Base-by-base conservation (phyloP, 2,329 filamentous ascomycete genomes). In the Paramyrothecium sp. region DNA sequence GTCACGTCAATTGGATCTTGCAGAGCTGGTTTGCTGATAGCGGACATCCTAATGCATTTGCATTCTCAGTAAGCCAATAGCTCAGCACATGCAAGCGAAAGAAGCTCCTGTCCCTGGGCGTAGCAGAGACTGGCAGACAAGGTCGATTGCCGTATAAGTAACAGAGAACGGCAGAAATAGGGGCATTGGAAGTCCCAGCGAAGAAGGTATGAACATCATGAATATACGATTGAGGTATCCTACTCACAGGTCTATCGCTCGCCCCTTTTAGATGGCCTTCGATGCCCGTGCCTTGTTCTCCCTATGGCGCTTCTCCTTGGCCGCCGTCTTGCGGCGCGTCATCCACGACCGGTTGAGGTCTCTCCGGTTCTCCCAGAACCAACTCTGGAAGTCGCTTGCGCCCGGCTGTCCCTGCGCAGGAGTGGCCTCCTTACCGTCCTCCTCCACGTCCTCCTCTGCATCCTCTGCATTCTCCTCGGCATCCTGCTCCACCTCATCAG, bases 341-440 rank as follows among this genome's bases (percentile, higher is more conserved):
- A 87, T 88, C 87, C 87, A 90, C 16, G 84, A 83, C 54, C 82
- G 74, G 67, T 88, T 89, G 54, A 88, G 74, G 44, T 89, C 83
- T 2, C 87, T 81, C 17, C 87, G 75, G 60, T 88, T 83, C 63
- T 88, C 83, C 81, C 86, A 89, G 71, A 90, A 90, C 80, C 84
- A 88, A 56, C 84, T 81, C 67, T 87, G 83, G 64, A 89, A 89
- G 60, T 88, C 83, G 49, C 74, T 81, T 4, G 71, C 75, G 2
- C 68, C 65, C 11, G 69, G 63, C 7, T 58, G 56, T 19, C 62
- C 63, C 26, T 60, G 55, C 7, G 55, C 56, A 7, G 63, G 60
- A 1, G 61, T 63, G 11, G 60, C 62, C 38, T 60, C 63, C 22
- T 56, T 57, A 54, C 61, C 68, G 44, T 61, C 71, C 3, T 64